phyloP scores from a whole-genome alignment of 2,329 filamentous ascomycete genomes.

The Arthroderma sp. region DNA sequence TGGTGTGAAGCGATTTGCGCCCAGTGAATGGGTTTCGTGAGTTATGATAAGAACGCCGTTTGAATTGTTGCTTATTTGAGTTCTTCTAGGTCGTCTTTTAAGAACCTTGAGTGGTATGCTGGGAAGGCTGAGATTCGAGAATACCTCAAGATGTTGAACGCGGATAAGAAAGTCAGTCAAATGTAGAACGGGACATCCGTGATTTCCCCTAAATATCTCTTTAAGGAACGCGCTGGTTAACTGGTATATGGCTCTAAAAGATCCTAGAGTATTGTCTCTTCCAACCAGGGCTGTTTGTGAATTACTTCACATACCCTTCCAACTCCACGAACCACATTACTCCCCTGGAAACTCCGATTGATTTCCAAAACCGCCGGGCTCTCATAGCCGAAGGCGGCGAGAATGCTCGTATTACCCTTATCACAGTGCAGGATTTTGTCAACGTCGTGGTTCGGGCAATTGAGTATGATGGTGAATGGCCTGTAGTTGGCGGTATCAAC shows the following conservation, averaged over 20 bases:
- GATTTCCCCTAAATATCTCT: too few relatives aligned
- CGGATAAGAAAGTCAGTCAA: slow-evolving; percentile 25
- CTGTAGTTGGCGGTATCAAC: slow-evolving; percentile 24
- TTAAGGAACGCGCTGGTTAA: too few relatives aligned
- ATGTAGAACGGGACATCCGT: too few relatives aligned
- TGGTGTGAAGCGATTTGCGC: slow-evolving; percentile 28
- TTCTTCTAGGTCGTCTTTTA: not conserved
- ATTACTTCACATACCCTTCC: slow-evolving; percentile 41
- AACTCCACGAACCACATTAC: slow-evolving; percentile 22
- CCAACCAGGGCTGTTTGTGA: slow-evolving; percentile 41
- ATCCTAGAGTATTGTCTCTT: slow-evolving; percentile 45
- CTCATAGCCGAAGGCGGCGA: slow-evolving; percentile 20
- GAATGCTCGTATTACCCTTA: slow-evolving; percentile 19
- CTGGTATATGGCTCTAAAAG: slow-evolving; percentile 17
- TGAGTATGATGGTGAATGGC: slow-evolving; percentile 32
- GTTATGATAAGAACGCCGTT: not conserved
- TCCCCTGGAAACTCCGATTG: slow-evolving; percentile 19
- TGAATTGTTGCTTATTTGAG: not conserved
- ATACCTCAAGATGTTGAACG: slow-evolving; percentile 41
- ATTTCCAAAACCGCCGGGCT: slow-evolving; percentile 22
- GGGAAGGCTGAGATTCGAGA: slow-evolving; percentile 37
- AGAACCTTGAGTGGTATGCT: slow-evolving; percentile 34
- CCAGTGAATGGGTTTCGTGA: slow-evolving; percentile 21
- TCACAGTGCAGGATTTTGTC: slow-evolving; percentile 23
- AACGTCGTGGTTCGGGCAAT: slow-evolving; percentile 23